Evolutionary conservation across 805 yeast genomes (phyloP).

Genomic region (Teunomyces lycoperdinae): DNA sequence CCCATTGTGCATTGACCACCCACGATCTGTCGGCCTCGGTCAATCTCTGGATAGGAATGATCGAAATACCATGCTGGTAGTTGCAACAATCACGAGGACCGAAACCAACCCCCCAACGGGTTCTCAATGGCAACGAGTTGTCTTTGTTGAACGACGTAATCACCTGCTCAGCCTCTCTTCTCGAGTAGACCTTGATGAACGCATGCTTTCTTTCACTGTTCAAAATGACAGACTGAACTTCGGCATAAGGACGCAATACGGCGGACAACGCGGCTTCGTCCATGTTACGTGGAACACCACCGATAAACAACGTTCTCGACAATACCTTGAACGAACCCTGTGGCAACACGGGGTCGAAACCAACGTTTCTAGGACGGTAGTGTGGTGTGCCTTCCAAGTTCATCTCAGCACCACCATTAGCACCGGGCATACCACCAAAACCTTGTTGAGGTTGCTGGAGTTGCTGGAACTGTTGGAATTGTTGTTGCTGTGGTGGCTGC

Average conservation of each 20-base stretch:
- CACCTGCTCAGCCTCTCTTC: slow-evolving; percentile 87
- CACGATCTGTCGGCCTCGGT: slow-evolving; percentile 94
- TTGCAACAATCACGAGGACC: slow-evolving; percentile 99
- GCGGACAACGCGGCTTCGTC: slow-evolving; percentile 68
- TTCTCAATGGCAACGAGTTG: slow-evolving; percentile 64
- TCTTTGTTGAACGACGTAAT: slow-evolving; percentile 69
- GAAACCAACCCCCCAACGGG: slow-evolving; percentile 98
- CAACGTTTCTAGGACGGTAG: slow-evolving; percentile 70
- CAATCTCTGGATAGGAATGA: slow-evolving; percentile 80
- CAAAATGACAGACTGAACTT: slow-evolving; percentile 85
- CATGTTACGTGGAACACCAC: slow-evolving; percentile 87
- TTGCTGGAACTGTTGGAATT: slow-evolving; percentile 11
- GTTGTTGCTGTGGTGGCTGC: slow-evolving; percentile 11
- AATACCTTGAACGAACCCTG: slow-evolving; percentile 77
- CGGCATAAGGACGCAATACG: slow-evolving; percentile 79
- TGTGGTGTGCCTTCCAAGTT: slow-evolving; percentile 73
- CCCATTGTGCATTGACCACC: slow-evolving; percentile 91
- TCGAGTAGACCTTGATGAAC: slow-evolving; percentile 87
- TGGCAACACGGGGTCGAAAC: slow-evolving; percentile 68
- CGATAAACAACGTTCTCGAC: slow-evolving; percentile 89
- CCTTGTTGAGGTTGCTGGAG: slow-evolving; percentile 9
- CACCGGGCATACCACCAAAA: background rate
- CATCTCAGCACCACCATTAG: slow-evolving; percentile 44
- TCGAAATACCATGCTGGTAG: slow-evolving; percentile 84
- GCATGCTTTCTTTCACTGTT: slow-evolving; percentile 93